Evolutionary conservation across 352 stramenopile species (phyloP).

Genomic region (Plasmopara halstedii): DNA sequence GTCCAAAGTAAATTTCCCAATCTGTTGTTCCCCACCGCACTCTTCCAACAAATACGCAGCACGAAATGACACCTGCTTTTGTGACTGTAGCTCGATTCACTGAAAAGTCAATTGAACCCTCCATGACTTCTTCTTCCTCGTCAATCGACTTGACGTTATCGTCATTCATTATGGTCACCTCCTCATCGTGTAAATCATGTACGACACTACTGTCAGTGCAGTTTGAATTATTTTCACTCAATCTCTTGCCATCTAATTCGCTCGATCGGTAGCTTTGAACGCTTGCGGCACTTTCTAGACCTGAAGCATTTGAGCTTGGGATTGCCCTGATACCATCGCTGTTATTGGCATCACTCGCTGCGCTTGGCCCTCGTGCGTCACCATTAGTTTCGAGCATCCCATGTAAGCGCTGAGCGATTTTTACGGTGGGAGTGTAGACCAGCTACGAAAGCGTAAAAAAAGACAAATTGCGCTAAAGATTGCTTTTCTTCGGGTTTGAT

Average conservation of each 20-base stretch:
- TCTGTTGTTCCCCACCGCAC: slow-evolving; percentile 70
- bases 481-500: slow-evolving; percentile 2
- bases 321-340: slow-evolving; percentile 3
- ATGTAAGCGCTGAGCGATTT: slow-evolving; percentile 32
- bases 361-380: slow-evolving; percentile 21
- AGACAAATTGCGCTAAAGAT: background rate
- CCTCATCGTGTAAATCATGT: slow-evolving; percentile 35
- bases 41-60: slow-evolving; percentile 74
- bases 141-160: slow-evolving; percentile 40
- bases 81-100: slow-evolving; percentile 67
- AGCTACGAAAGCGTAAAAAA: slow-evolving; percentile 1
- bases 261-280: slow-evolving; percentile 19
- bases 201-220: slow-evolving; percentile 41
- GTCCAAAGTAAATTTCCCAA: slow-evolving; percentile 82
- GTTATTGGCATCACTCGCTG: slow-evolving; percentile 11
- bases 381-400: slow-evolving; percentile 31
- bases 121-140: slow-evolving; percentile 57
- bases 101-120: slow-evolving; percentile 66
- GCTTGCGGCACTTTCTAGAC: slow-evolving; percentile 14
- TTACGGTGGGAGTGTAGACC: slow-evolving; percentile 4
- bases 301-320: slow-evolving; percentile 13
- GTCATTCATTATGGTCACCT: slow-evolving; percentile 69
- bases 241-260: slow-evolving; percentile 6
- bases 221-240: slow-evolving; percentile 22
- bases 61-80: slow-evolving; percentile 59